Base-by-base conservation (phyloP, 768 basidiomycete species). In the Trametes cingulata region DNA sequence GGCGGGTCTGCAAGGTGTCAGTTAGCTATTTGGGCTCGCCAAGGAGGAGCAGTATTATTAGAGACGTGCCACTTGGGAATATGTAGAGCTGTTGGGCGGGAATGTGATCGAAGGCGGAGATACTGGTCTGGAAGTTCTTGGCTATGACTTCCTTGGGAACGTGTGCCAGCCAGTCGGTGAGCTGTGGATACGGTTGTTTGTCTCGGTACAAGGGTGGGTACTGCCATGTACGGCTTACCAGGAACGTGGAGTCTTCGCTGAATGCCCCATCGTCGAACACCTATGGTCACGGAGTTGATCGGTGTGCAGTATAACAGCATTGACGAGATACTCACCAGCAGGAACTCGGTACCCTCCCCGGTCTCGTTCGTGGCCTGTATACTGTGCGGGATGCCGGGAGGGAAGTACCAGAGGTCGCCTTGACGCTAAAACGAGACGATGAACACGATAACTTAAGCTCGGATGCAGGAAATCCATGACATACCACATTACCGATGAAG, bases 391-490 rank as follows among this genome's bases (percentile, higher is more conserved):
- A 78, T 75, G 2, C 81, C 82, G 10, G 82, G 72, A n/a, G 81
- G 82, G 73, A 83, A 82, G 71, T 75, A 84, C 82, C 82, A 83
- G 1, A 82, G 65, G 64, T 83, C 82, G 3, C 80, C 82, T 29
- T 77, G 71, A 13, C 70, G 64, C 80, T 82, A 40, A 36, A 19
- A 20, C 6, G n/a, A 29, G 40, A 36, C 22, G 3, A 14, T 20
- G 1, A 39, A 36, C 0, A n/a, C 10, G n/a, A 17, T n/a, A 29
- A 36, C 13, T 13, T 20, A 40, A 19, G 15, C 2, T 9, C 41
- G 5, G 46, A 65, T 59, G n/a, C 65, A 67, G 20, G 71, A 40
- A 24, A 63, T 67, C 50, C 68, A 55, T 62, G 69, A 65, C 70
- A 54, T 51, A 70, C 82, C 41, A 83, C 78, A 51, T 76, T 81